These are phyloP conservation scores for Debaryomyces fabryi DNA, from an alignment of 1,139 yeast genomes.

Conservation along the genomic window DNA sequence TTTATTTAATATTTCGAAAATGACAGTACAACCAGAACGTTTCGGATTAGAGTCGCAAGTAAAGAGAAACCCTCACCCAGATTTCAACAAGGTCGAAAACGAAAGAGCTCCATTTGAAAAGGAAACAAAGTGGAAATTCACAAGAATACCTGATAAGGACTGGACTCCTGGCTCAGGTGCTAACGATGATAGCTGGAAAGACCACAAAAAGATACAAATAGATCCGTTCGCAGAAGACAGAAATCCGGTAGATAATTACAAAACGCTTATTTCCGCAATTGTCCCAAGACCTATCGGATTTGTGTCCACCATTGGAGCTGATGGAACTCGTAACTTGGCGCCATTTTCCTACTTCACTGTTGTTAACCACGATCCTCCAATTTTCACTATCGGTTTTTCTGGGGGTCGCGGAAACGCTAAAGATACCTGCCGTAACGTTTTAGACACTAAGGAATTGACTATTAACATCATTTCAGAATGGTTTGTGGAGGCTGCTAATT, in stretches of 20 bases:
- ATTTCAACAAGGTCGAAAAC: constrained; percentile 21
- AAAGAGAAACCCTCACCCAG: constrained; percentile 26
- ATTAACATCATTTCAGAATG: constrained; percentile 64
- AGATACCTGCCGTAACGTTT: constrained; percentile 52
- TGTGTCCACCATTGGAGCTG: constrained; percentile 45
- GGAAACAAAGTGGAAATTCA: constrained; percentile 20
- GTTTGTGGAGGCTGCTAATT: constrained; percentile 67
- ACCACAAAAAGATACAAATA: constrained; percentile 44
- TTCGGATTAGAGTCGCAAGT: constrained; percentile 19
- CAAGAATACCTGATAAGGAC: constrained; percentile 22
- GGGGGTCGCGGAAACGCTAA: constrained; percentile 42
- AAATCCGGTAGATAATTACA: constrained; percentile 49
- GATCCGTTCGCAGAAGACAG: constrained; percentile 54
- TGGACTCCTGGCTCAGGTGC: constrained; percentile 55
- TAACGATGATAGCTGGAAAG: constrained; percentile 37
- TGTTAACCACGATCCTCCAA: constrained; percentile 59
- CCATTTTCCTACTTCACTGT: constrained; percentile 61
- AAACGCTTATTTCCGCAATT: constrained; percentile 50
- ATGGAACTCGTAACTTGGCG: constrained; percentile 54
- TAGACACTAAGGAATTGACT: constrained; percentile 58
- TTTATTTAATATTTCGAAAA: not conserved
- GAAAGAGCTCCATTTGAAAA: constrained; percentile 19
- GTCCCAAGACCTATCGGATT: constrained; percentile 66
- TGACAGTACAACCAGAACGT: constrained; percentile 14
- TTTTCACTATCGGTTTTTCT: constrained; percentile 54